These are phyloP conservation scores for Henckelia pumila DNA, from an alignment of 257 asterid species.

Conservation along the genomic window DNA sequence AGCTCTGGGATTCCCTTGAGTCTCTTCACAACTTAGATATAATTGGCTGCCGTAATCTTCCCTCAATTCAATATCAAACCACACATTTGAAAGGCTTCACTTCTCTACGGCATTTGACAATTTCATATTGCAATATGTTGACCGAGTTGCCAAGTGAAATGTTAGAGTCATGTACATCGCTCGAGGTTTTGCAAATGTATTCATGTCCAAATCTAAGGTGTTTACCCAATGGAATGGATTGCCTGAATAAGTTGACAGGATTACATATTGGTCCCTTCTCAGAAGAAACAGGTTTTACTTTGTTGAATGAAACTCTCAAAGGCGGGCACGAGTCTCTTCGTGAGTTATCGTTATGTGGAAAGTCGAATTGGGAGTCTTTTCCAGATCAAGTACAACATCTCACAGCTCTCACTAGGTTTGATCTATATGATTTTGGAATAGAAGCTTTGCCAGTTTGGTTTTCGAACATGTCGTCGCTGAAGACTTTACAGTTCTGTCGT, in stretches of 20 bases:
- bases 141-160: slow-evolving; percentile 16
- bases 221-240: slow-evolving; percentile 5
- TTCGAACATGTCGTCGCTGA: slow-evolving; percentile 18
- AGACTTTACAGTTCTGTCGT: rapidly evolving
- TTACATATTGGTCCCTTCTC: not conserved
- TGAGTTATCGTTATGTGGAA: rapidly evolving
- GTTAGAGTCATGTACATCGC: slow-evolving; percentile 12
- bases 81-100: not conserved
- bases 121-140: not conserved
- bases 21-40: not conserved
- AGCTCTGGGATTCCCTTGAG: not conserved
- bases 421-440: not conserved
- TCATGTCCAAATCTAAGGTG: slow-evolving; percentile 16
- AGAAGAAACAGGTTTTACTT: slow-evolving; percentile 4
- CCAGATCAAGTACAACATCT: slow-evolving; percentile 24
- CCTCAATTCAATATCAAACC: slow-evolving; percentile 4
- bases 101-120: not conserved
- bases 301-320: slow-evolving; percentile 3
- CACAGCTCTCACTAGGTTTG: not conserved
- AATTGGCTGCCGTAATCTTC: not conserved
- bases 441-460: slow-evolving; percentile 30
- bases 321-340: slow-evolving; percentile 4
- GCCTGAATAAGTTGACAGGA: not conserved
- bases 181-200: not conserved
- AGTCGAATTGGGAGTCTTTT: slow-evolving; percentile 7